Conservation (phyloP, 2,329 filamentous ascomycete genomes). For the Fusarium globosum region DNA sequence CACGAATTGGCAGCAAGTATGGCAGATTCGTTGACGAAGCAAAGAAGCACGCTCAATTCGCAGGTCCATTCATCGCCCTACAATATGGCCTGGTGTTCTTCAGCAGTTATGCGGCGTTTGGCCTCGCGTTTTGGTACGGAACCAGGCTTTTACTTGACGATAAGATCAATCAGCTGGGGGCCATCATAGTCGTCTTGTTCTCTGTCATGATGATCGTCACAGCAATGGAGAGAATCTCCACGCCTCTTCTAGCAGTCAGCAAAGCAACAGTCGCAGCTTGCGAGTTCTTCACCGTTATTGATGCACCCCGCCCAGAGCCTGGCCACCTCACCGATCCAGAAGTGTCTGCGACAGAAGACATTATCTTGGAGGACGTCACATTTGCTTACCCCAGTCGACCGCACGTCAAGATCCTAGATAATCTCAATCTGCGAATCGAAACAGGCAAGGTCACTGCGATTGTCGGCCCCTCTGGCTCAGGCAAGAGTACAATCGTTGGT, state of each 20-base stretch:
- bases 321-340: background rate
- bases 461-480: constrained; percentile 77
- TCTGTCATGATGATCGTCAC: constrained; percentile 7
- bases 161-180: constrained; percentile 8
- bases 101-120: constrained; percentile 2
- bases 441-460: constrained; percentile 78
- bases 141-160: background rate
- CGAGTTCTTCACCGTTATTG: constrained; percentile 13
- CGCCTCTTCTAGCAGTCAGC: background rate
- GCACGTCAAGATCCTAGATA: constrained; percentile 70
- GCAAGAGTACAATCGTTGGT: constrained; percentile 79
- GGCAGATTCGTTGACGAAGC: constrained; percentile 51
- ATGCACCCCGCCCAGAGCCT: background rate
- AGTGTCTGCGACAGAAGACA: constrained; percentile 43
- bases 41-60: constrained; percentile 43
- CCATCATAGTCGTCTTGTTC: background rate
- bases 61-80: constrained; percentile 37
- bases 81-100: constrained; percentile 43
- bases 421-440: constrained; percentile 67
- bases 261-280: background rate
- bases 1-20: constrained; percentile 51
- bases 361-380: constrained; percentile 67
- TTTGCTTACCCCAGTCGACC: constrained; percentile 78
- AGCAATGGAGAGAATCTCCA: background rate
- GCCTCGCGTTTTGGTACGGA: constrained; percentile 26